Percentiles rank a stretch among this genome's conserved stretches.
phyloP scores from a whole-genome alignment of 2,329 filamentous ascomycete genomes.

The Trichophyton rubrum region DNA sequence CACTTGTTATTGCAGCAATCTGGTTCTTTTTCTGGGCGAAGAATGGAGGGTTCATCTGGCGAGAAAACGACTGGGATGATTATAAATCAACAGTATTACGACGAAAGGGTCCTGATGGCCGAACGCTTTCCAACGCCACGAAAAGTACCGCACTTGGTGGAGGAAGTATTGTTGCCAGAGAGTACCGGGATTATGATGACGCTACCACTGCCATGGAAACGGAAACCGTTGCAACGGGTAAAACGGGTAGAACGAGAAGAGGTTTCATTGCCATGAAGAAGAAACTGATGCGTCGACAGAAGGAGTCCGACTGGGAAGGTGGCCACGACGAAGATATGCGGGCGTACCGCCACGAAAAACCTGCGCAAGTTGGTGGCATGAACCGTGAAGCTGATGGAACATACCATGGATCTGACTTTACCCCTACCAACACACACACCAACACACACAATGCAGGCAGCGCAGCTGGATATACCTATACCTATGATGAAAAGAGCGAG shows the following conservation, averaged over 20 bases:
- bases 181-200: constrained; percentile 54
- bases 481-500: constrained; percentile 36
- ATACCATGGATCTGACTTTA: constrained; percentile 66
- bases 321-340: constrained; percentile 57
- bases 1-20: constrained; percentile 60
- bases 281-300: constrained; percentile 26
- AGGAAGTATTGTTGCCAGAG: constrained; percentile 53
- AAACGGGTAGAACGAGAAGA: constrained; percentile 15
- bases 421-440: constrained; percentile 32
- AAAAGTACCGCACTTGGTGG: constrained; percentile 74
- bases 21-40: constrained; percentile 99
- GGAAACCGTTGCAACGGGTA: constrained; percentile 36
- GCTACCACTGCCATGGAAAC: constrained; percentile 34
- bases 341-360: constrained; percentile 73
- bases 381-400: constrained; percentile 72
- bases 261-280: constrained; percentile 27
- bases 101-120: constrained; percentile 79
- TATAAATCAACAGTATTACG: constrained; percentile 92
- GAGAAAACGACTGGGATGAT: constrained; percentile 84
- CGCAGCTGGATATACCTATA: constrained; percentile 17
- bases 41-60: constrained; percentile 86
- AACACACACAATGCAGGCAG: constrained; percentile 42
- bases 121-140: constrained; percentile 69
- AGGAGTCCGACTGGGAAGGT: constrained; percentile 41
- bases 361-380: constrained; percentile 76